A percentile compares a stretch with the other conserved stretches of the same genome.
These are phyloP conservation scores for Marasmius fiardii DNA, from an alignment of 1,284 basidiomycete species.

Conservation along the genomic window DNA sequence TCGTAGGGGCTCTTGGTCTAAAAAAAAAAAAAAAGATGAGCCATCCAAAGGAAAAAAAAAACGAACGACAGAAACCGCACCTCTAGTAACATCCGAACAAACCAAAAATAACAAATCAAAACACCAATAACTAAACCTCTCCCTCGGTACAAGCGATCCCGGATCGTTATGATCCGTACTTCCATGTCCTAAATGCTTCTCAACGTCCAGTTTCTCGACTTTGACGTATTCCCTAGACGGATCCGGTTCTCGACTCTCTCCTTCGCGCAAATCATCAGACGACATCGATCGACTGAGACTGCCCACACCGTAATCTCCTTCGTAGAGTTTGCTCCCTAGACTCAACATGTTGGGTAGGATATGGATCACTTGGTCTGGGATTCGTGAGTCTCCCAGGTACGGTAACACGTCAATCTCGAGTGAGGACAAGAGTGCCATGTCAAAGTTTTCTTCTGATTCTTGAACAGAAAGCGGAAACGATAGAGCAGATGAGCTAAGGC, in stretches of 20 bases:
- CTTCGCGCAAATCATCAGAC: too few species aligned
- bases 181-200: slow-evolving; percentile 42
- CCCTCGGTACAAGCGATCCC: slow-evolving; percentile 60
- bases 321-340: slow-evolving; percentile 73
- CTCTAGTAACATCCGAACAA: slow-evolving; percentile 62
- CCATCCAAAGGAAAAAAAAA: slow-evolving; percentile 2
- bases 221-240: slow-evolving; percentile 13
- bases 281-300: slow-evolving; percentile 17
- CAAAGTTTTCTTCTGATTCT: slow-evolving; percentile 85
- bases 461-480: slow-evolving; percentile 59
- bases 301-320: slow-evolving; percentile 31
- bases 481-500: slow-evolving; percentile 48
- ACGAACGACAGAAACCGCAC: slow-evolving; percentile 32
- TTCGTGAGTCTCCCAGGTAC: slow-evolving; percentile 60
- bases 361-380: slow-evolving; percentile 73
- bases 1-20: slow-evolving; percentile 59
- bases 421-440: slow-evolving; percentile 75
- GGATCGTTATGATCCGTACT: slow-evolving; percentile 49
- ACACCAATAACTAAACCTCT: slow-evolving; percentile 92
- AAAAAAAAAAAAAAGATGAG: background rate
- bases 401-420: slow-evolving; percentile 81
- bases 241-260: too few species aligned
- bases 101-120: slow-evolving; percentile 85
- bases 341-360: slow-evolving; percentile 74
- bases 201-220: slow-evolving; percentile 26